These are phyloP conservation scores for Somion occarium DNA, from an alignment of 1,284 basidiomycete species.

Conservation along the genomic window DNA sequence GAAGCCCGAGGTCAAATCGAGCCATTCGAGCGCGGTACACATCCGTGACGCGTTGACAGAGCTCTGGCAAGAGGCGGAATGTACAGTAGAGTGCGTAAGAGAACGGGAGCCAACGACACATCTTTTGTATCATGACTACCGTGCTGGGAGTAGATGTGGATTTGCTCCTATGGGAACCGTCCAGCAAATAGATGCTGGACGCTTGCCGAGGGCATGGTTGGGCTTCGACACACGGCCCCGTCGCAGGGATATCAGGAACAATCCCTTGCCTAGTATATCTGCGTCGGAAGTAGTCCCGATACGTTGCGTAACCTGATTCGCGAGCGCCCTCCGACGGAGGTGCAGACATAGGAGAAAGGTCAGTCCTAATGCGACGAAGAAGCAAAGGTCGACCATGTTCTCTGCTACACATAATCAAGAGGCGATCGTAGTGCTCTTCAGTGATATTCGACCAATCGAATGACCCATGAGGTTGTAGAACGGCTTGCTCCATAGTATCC, in stretches of 20 bases:
- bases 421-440: slow-evolving; percentile 39
- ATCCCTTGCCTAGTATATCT: slow-evolving; percentile 47
- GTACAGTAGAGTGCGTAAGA: slow-evolving; percentile 41
- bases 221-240: slow-evolving; percentile 59
- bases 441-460: slow-evolving; percentile 50
- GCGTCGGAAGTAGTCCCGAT: slow-evolving; percentile 53
- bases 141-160: background rate
- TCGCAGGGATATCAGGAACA: slow-evolving; percentile 38
- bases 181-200: slow-evolving; percentile 40
- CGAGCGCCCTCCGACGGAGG: slow-evolving; percentile 41
- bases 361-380: slow-evolving; percentile 52
- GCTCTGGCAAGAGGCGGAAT: slow-evolving; percentile 55
- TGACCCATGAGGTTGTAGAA: slow-evolving; percentile 44
- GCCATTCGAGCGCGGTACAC: slow-evolving; percentile 54
- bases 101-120: slow-evolving; percentile 48
- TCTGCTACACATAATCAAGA: slow-evolving; percentile 51
- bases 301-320: slow-evolving; percentile 45
- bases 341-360: slow-evolving; percentile 57
- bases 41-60: slow-evolving; percentile 64
- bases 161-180: slow-evolving; percentile 14
- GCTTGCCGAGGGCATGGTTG: slow-evolving; percentile 36
- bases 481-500: slow-evolving; percentile 42
- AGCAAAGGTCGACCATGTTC: slow-evolving; percentile 51
- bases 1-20: slow-evolving; percentile 49
- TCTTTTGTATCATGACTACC: slow-evolving; percentile 44